These are phyloP conservation scores for Blepharisma japonicum DNA, from an alignment of 73 alveolate genomes.

Conservation along the genomic window DNA sequence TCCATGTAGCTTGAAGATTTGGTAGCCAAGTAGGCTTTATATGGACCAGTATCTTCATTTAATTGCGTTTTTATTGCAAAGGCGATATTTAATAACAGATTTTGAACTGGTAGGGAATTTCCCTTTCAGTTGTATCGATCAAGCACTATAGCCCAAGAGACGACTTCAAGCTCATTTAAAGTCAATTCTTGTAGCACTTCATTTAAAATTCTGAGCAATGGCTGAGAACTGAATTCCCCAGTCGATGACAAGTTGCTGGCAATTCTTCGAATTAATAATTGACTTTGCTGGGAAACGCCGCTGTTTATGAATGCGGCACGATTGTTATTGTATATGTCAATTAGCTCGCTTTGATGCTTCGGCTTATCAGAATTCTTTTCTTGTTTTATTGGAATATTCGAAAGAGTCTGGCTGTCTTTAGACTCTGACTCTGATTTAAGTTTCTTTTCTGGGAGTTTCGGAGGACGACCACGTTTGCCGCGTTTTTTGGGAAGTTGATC, in stretches of 20 bases:
- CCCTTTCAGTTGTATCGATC: not conserved
- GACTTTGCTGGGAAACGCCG: constrained; percentile 26
- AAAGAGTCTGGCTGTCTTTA: not conserved
- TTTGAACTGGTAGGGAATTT: not conserved
- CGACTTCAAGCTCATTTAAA: constrained; percentile 16
- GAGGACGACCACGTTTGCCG: constrained; percentile 24
- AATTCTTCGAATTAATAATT: not conserved
- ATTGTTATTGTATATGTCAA: not conserved
- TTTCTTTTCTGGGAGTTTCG: constrained; percentile 21
- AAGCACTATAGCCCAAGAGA: not conserved
- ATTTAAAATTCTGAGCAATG: constrained; percentile 5
- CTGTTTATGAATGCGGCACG: not conserved
- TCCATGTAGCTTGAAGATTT: constrained; percentile 2
- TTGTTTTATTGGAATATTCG: not conserved
- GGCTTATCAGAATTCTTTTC: not conserved
- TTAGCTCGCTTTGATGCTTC: not conserved
- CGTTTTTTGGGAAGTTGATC: constrained; percentile 16
- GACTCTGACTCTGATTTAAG: not conserved
- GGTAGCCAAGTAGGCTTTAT: not conserved
- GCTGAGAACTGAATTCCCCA: not conserved
- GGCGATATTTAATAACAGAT: not conserved
- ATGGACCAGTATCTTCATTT: constrained; percentile 2
- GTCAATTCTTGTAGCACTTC: not conserved
- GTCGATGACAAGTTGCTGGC: not conserved
- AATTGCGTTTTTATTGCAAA: constrained; percentile 9